phyloP scores from a whole-genome alignment of 73 alveolate genomes.

The Diophrys appendiculata region DNA sequence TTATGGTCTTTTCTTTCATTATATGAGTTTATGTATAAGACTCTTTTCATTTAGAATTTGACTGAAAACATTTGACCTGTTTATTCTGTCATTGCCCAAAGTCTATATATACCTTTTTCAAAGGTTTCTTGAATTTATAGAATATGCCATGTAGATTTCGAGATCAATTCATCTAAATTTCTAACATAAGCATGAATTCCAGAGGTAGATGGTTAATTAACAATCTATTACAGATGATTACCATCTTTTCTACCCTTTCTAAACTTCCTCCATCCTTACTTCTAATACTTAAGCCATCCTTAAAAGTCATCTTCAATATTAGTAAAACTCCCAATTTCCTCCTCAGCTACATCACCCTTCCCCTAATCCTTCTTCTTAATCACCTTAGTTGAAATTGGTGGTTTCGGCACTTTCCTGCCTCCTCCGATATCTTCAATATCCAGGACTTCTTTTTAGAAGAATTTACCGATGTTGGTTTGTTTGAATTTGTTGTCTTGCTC shows the following conservation, averaged over 20 bases:
- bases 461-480: slow-evolving; percentile 48
- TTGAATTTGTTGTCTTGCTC: slow-evolving; percentile 68
- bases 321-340: slow-evolving; percentile 63
- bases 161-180: slow-evolving; percentile 65
- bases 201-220: slow-evolving; percentile 15
- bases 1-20: slow-evolving; percentile 45
- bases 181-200: slow-evolving; percentile 52
- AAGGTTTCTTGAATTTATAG: slow-evolving; percentile 44
- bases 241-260: slow-evolving; percentile 70
- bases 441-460: slow-evolving; percentile 31
- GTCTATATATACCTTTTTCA: slow-evolving; percentile 65
- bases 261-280: slow-evolving; percentile 83
- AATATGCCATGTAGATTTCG: slow-evolving; percentile 67
- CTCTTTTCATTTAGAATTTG: slow-evolving; percentile 58
- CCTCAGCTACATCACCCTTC: slow-evolving; percentile 61
- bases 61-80: slow-evolving; percentile 53
- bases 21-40: slow-evolving; percentile 61
- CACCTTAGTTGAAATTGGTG: slow-evolving; percentile 28
- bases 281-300: slow-evolving; percentile 82
- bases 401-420: slow-evolving; percentile 45
- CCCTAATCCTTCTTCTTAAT: slow-evolving; percentile 42
- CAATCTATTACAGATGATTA: slow-evolving; percentile 33
- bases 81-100: slow-evolving; percentile 66
- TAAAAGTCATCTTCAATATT: slow-evolving; percentile 73
- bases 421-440: slow-evolving; percentile 74